These are phyloP conservation scores for Simplicillium sp. DNA, from an alignment of 2,329 filamentous ascomycete genomes.

Conservation along the genomic window DNA sequence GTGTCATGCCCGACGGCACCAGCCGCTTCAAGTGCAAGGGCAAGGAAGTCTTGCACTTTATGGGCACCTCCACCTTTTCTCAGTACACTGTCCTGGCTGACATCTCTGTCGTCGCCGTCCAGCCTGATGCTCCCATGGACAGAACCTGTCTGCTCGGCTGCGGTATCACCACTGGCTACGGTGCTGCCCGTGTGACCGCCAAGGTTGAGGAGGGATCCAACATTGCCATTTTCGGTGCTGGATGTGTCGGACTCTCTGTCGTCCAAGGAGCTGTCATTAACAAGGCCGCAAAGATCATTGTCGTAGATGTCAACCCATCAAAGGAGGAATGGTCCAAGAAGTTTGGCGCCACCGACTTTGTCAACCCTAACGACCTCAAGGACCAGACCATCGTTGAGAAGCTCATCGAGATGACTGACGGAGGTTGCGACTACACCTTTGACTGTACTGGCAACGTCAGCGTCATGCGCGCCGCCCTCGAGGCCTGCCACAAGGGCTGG, in stretches of 20 bases:
- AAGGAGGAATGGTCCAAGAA: slow-evolving; percentile 92
- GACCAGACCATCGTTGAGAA: slow-evolving; percentile 81
- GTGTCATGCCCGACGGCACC: slow-evolving; percentile 95
- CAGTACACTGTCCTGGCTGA: slow-evolving; percentile 98
- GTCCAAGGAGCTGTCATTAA: slow-evolving; percentile 88
- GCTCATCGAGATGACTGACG: slow-evolving; percentile 95
- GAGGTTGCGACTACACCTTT: slow-evolving; percentile 97
- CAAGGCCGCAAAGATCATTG: slow-evolving; percentile 69
- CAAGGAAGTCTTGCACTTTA: slow-evolving; percentile 94
- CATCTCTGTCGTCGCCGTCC: slow-evolving; percentile 93
- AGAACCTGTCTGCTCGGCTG: slow-evolving; percentile 92
- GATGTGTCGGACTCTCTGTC: slow-evolving; percentile 90
- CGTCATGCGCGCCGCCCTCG: slow-evolving; percentile 90
- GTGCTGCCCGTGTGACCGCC: slow-evolving; percentile 87
- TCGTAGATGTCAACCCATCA: slow-evolving; percentile 66
- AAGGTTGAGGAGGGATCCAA: slow-evolving; percentile 84
- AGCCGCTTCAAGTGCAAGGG: slow-evolving; percentile 91
- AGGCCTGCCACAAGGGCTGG: slow-evolving; percentile 99
- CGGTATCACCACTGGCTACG: slow-evolving; percentile 97
- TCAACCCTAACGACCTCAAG: slow-evolving; percentile 77
- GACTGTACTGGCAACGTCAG: slow-evolving; percentile 97
- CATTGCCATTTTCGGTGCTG: slow-evolving; percentile 87
- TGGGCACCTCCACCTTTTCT: slow-evolving; percentile 97
- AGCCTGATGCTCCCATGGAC: slow-evolving; percentile 86
- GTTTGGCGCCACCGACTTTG: slow-evolving; percentile 94